phyloP scores from a whole-genome alignment of 164 flowering plant genomes.

The Magnolia sinica region DNA sequence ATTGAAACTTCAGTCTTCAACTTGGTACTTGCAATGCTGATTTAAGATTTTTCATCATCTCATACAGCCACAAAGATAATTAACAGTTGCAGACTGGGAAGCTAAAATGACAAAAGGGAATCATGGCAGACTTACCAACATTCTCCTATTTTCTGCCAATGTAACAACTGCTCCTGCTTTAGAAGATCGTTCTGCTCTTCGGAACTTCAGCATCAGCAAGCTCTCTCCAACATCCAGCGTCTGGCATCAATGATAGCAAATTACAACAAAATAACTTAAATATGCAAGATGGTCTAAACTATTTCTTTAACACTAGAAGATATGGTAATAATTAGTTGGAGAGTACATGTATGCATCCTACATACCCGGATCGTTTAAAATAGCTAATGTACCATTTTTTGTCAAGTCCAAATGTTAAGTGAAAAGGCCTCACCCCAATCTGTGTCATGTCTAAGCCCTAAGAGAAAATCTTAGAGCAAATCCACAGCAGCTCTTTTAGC shows the following conservation, averaged over 20 bases:
- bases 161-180: slow-evolving; percentile 37
- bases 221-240: slow-evolving; percentile 38
- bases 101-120: background rate
- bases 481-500: too few relatives aligned
- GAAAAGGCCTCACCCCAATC: background rate
- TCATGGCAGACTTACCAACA: slow-evolving; percentile 26
- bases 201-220: slow-evolving; percentile 42
- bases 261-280: background rate
- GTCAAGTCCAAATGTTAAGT: too few relatives aligned
- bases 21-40: background rate
- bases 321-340: background rate
- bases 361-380: background rate
- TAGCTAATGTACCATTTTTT: background rate
- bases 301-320: background rate
- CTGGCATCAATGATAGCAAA: slow-evolving; percentile 12
- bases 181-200: slow-evolving; percentile 36
- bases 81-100: background rate
- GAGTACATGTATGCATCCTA: too few relatives aligned
- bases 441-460: background rate
- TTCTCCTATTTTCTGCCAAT: slow-evolving; percentile 43
- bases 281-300: background rate
- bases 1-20: background rate
- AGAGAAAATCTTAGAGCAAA: too few relatives aligned
- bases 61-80: background rate
- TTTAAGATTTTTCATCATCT: background rate